Evolutionary conservation across 345 rosid species (phyloP), one percentile per base, ranked within the genome.

Genomic region (Camelina sativa): DNA sequence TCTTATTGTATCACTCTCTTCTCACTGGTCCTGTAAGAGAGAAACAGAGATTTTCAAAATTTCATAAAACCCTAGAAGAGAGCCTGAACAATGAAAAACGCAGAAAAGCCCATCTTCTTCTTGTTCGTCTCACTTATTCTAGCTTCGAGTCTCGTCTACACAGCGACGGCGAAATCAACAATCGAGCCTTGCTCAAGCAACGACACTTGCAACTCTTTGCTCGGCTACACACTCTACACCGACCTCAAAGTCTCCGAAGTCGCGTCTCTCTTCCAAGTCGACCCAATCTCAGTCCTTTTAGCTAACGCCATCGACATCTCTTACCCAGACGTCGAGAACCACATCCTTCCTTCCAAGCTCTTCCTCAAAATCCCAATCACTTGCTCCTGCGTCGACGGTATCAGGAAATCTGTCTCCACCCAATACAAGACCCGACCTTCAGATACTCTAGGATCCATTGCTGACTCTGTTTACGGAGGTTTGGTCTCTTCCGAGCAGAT

Each of bases 231-330:
- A 0, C 97, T 95, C 59, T 90, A 95, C 90, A 90, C 97, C 2
- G 96, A 95, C 86, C 96, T 95, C 60, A 95, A 95, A 50, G 99
- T 95, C 68, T 82, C 99, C 11, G 99, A 95, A 72, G 96, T 95
- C 0, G 97, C 96, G 2, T 90, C 97, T n/a, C 97, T 95, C 80
- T 95, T 95, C 82, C 93, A 92, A 76, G 84, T 92, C 2, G 99
- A 95, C 83, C 97, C 99, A 12, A 82, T 95, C 72, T 73, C 97
- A 6, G 72, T 95, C 64, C 92, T 95, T 52, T 85, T 89, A 6
- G 85, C 91, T 22, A 95, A 95, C 75, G 86, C 99, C 84, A 89
- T 95, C 72, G 99, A 95, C 76, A 90, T 95, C 79, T 89, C 97
- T 30, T 95, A 90, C 88, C 88, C 97, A 3, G 99, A 95, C 76